Percentiles rank a stretch among this genome's conserved stretches.
Evolutionary conservation across 2,329 filamentous ascomycete genomes (phyloP).

Genomic region (Thelonectria rubi): DNA sequence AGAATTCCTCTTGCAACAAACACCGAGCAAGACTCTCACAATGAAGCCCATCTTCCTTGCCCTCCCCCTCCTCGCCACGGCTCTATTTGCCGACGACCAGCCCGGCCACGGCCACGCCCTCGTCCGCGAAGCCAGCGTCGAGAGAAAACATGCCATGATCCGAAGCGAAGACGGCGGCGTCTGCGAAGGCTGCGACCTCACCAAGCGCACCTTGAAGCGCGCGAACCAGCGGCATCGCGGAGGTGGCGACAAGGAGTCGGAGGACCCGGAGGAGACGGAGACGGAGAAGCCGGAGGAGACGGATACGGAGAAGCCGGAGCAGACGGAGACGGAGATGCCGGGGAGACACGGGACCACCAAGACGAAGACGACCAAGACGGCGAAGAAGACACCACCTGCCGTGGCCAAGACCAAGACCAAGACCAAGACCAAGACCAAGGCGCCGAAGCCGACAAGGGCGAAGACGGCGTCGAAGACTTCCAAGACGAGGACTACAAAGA

Average conservation of each 20-base stretch:
- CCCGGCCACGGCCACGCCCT: too few relatives aligned
- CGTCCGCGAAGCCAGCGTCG: not conserved
- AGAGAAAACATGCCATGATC: not conserved
- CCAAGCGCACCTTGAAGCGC: not conserved
- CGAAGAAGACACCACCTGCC: too few relatives aligned
- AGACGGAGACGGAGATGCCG: not conserved
- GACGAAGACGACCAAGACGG: not conserved
- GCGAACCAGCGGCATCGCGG: not conserved
- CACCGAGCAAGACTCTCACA: not conserved
- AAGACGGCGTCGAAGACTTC: not conserved
- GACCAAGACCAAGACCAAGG: not conserved
- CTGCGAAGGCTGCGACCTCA: not conserved
- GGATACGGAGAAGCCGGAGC: not conserved
- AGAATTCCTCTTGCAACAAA: not conserved
- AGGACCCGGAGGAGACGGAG: too few relatives aligned
- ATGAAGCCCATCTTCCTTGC: not conserved
- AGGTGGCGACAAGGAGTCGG: not conserved
- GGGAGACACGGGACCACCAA: too few relatives aligned
- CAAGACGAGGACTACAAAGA: not conserved
- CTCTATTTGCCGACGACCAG: not conserved
- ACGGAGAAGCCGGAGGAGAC: too few relatives aligned
- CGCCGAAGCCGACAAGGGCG: not conserved
- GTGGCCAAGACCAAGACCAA: too few relatives aligned
- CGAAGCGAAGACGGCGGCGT: not conserved
- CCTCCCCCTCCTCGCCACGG: not conserved